Percentiles rank a stretch among this genome's conserved stretches.
Conservation (phyloP, 148 eudicot genomes). For the Chenopodium album region DNA sequence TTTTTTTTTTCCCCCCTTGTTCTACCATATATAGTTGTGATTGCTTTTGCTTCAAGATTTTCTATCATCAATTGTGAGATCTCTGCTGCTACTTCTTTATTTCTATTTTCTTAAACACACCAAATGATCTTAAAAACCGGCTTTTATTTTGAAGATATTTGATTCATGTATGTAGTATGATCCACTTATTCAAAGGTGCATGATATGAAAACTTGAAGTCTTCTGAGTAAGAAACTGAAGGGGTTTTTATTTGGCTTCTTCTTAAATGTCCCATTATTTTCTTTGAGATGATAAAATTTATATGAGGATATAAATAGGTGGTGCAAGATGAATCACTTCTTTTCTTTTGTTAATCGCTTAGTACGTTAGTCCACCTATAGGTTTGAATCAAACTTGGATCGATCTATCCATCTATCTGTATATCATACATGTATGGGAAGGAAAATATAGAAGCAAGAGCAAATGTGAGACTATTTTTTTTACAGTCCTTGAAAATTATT, state of each 20-base stretch:
- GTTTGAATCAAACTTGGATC: no score
- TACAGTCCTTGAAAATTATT: background rate
- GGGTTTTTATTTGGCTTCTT: background rate
- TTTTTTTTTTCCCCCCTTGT: background rate
- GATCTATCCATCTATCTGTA: no score
- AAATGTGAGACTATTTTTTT: background rate
- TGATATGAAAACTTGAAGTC: background rate
- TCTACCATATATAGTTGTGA: background rate
- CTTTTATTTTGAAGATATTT: background rate
- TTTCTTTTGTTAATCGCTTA: no score
- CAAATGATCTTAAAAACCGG: background rate
- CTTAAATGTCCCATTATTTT: background rate
- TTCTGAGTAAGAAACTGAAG: background rate
- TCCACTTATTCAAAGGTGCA: background rate
- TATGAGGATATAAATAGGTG: background rate
- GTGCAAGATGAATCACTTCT: background rate
- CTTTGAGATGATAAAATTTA: background rate
- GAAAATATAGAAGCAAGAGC: background rate
- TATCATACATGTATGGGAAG: background rate
- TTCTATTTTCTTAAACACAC: background rate
- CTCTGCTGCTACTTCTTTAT: background rate
- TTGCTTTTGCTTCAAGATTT: constrained; percentile 36
- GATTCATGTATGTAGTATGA: background rate
- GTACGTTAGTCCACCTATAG: no score
- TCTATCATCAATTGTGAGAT: constrained; percentile 26